Conservation (phyloP, 768 basidiomycete genomes). For the Mycena venus region DNA sequence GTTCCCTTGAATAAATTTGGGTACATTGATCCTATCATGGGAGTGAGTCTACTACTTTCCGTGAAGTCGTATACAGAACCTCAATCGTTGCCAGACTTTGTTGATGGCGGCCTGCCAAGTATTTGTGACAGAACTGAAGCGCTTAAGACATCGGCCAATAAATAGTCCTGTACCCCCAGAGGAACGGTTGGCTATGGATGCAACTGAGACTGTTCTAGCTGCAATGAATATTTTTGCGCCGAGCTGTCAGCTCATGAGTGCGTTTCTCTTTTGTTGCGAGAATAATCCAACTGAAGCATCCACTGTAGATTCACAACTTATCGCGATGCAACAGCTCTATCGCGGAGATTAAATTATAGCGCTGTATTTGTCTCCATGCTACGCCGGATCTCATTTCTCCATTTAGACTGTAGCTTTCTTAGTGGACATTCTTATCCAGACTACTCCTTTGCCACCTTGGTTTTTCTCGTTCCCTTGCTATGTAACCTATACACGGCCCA, state of each 20-base stretch:
- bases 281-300: background rate
- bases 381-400: no score
- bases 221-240: constrained; percentile 28
- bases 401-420: no score
- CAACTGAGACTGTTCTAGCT: constrained; percentile 24
- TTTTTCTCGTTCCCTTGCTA: no score
- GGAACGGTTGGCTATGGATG: constrained; percentile 10
- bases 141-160: constrained; percentile 3
- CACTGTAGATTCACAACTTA: constrained; percentile 16
- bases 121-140: constrained; percentile 25
- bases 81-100: constrained; percentile 8
- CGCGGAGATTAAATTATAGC: no score
- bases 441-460: no score
- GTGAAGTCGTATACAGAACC: background rate
- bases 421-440: no score
- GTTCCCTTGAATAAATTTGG: constrained; percentile 15
- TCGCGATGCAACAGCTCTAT: constrained; percentile 18
- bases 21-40: constrained; percentile 31
- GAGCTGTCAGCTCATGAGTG: constrained; percentile 26
- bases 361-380: no score
- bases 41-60: background rate
- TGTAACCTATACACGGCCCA: no score
- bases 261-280: background rate
- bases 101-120: constrained; percentile 32
- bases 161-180: background rate